Evolutionary conservation across 1,284 basidiomycete genomes (phyloP), one percentile per base, ranked within the genome.

Genomic region (Paramarasmius palmivorus): DNA sequence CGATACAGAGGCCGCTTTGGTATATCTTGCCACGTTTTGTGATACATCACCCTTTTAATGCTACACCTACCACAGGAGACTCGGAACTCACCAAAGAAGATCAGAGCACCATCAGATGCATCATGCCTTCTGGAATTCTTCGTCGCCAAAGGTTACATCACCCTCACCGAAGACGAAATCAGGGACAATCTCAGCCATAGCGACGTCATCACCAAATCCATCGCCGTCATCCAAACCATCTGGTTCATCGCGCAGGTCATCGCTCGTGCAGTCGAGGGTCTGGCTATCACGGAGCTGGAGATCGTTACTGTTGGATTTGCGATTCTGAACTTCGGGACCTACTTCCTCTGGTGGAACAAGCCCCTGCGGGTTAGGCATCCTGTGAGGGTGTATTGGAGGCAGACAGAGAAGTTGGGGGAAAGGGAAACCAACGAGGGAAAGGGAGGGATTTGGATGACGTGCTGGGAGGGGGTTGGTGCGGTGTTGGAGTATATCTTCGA

Each of bases 331-430:
- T 47, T 47, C 17, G 45, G 12, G 1, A 35, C 45, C 8, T 35
- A 47, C 19, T 14, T 47, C 15, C 17, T 29, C 23, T 47, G 45
- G 45, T 34, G 45, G 45, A 47, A 47, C 22, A 47, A 47, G 17
- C 45, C 45, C 1, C 45, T 26, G 32, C 32, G 45, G 19, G 45
- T 47, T 17, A 6, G 45, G 25, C 22, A 32, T 22, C 45, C 45
- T n/a, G 15, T 32, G 6, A 6, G 12, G 29, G 29, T 32, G 7
- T 6, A 6, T 32, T 32, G 29, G 29, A 6, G 12, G 29, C 29
- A 32, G 29, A 6, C 6, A 32, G 29, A 32, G 12, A 6, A 32
- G 29, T 32, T 32, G 29, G 12, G 12, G 29, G 12, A 32, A 32
- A 12, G 12, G 6, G 29, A 32, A 6, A n/a, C n/a, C n/a, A n/a